Base-by-base conservation (phyloP, 352 stramenopile genomes). In the Pythium oligandrum region DNA sequence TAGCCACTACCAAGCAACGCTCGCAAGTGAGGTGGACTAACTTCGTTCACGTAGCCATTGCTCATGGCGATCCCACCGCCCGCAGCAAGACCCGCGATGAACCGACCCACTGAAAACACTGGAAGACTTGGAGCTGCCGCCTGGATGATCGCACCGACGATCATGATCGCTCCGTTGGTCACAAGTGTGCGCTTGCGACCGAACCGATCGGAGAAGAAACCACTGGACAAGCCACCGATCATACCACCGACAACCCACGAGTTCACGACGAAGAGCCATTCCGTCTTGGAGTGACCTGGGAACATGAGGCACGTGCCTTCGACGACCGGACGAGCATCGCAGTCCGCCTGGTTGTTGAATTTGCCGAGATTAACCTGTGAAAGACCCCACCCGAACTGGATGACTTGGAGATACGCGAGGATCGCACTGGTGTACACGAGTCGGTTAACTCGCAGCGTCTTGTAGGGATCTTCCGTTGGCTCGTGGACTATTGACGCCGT, bases 341-440 rank as follows among this genome's bases (percentile, higher is more conserved):
- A 79, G 34, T 71, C 59, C 31, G 60, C 69, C 2, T 51, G 55
- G 55, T 76, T 72, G 56, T 79, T 58, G 48, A 79, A 79, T 9
- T 61, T 51, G 36, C 61, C 55, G 17, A 73, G 57, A 51, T 79
- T 79, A 49, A 79, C 67, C 45, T 79, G 70, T 40, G 66, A 59
- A 36, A 79, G 61, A 36, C 72, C 55, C 70, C 70, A 79, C 5
- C 70, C 67, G 36, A 76, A 59, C 43, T 79, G 64, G 9, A 61
- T 57, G 1, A 64, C 64, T 26, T 63, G 51, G 39, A 79, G 52
- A 34, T 76, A 55, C 12, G 68, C 68, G 55, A 76, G 57, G 44
- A 70, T 32, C 35, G 72, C 64, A 1, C 59, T 70, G 8, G 60
- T 55, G 62, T 78, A 78, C 49, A 78, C 48, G 33, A 66, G 54